Base-by-base conservation (phyloP, 352 stramenopile genomes). In the Globisporangium viniferum region DNA sequence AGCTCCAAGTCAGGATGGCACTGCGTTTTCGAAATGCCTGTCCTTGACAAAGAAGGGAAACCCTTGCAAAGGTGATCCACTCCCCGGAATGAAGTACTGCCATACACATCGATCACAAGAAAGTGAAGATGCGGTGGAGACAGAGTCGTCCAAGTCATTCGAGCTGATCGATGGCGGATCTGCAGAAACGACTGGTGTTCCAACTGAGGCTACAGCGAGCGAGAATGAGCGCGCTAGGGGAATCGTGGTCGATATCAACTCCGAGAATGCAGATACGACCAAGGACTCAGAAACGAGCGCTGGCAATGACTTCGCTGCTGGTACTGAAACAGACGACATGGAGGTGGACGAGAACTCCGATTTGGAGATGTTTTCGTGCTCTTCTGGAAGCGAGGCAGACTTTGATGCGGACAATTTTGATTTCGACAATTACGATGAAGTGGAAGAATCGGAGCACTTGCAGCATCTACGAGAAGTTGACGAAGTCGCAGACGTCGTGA, bases 391-490 rank as follows among this genome's bases (percentile, higher is more conserved):
- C 27, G 81, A 82, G 12, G 67, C 67, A 49, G 78, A 81, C 6
- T 73, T 81, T 53, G 78, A 83, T 68, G 73, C 79, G 8, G 77
- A 91, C 49, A 55, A 31, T 35, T 67, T 76, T 46, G 59, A 73
- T 48, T 58, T 74, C 33, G 78, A 78, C 33, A 82, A 79, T 60
- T 77, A 79, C 51, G 86, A 92, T 46, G 86, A 94, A 75, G 75
- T 85, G 2, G 82, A 93, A 36, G 87, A 95, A 51, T 92, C 82
- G 0, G 90, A 94, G 22, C 84, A 93, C 60, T 62, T 94, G 24
- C 87, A 96, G 59, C 89, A 96, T 72, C 68, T 97, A 18, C 82
- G 85, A 2, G 90, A 97, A 36, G 80, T 96, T 53, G 86, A 87
- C 48, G 82, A 91, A 59, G 66, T 92, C 41, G 71, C 81, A n/a